phyloP scores from a whole-genome alignment of 2,329 filamentous ascomycete genomes.

The Fusarium oligoseptatum region DNA sequence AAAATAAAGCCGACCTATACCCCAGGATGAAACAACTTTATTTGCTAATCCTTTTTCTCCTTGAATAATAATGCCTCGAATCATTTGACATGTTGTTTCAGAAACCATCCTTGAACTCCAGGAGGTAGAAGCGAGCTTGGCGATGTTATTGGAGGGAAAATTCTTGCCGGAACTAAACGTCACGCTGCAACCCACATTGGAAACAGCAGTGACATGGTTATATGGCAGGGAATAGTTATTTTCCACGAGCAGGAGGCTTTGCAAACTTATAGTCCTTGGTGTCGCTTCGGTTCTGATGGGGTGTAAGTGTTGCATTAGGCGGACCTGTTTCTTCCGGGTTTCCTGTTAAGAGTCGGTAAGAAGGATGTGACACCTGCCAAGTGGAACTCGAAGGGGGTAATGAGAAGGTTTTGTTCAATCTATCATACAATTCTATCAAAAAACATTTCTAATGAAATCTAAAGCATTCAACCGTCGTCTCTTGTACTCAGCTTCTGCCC shows the following conservation, averaged over 20 bases:
- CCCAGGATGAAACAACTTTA: background rate
- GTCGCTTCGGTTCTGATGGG: background rate
- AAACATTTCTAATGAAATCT: background rate
- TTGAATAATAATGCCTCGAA: slow-evolving; percentile 8
- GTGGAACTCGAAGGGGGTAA: too few relatives aligned
- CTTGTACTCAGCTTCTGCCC: slow-evolving; percentile 2
- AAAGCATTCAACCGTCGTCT: background rate
- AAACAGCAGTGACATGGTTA: background rate
- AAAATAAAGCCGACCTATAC: background rate
- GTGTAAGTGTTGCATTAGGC: slow-evolving; percentile 5
- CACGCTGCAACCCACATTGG: slow-evolving; percentile 1
- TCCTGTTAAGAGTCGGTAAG: background rate
- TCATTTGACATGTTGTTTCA: slow-evolving; percentile 6
- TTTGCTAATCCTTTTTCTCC: background rate
- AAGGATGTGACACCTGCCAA: background rate
- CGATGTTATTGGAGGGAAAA: slow-evolving; percentile 14
- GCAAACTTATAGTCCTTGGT: background rate
- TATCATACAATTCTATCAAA: background rate
- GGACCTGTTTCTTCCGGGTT: slow-evolving; percentile 9
- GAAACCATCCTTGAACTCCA: background rate
- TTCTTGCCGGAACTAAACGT: background rate
- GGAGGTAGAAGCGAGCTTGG: background rate
- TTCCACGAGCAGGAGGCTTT: background rate
- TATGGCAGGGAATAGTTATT: background rate
- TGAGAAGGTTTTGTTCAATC: background rate